These are phyloP conservation scores for Prosopis cineraria DNA, from an alignment of 306 rosid genomes.

Conservation along the genomic window DNA sequence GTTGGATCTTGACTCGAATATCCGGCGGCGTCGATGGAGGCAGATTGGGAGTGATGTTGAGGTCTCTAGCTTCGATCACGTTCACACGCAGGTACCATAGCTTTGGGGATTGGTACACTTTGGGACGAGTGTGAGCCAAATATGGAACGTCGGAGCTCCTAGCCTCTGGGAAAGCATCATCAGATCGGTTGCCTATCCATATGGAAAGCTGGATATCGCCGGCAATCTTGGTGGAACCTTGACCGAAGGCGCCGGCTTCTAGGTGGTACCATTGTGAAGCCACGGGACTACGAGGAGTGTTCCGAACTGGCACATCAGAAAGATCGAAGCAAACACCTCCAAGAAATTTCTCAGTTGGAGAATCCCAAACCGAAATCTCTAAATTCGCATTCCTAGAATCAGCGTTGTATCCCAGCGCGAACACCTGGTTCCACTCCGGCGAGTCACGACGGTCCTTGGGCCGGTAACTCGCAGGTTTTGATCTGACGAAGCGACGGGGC, in stretches of 20 bases:
- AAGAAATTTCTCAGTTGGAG: conserved; percentile 58
- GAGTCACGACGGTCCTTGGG: conserved; percentile 67
- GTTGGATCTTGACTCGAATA: conserved; percentile 62
- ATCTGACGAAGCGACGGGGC: conserved; percentile 47
- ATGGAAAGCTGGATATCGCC: conserved; percentile 51
- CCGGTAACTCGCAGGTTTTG: conserved; percentile 54
- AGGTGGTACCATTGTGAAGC: conserved; percentile 58
- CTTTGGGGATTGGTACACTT: conserved; percentile 56
- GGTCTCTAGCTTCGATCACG: conserved; percentile 49
- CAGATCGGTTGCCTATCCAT: conserved; percentile 48
- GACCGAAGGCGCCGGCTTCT: conserved; percentile 40
- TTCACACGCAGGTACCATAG: conserved; percentile 53
- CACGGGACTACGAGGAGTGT: conserved; percentile 46
- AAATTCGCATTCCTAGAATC: conserved; percentile 53
- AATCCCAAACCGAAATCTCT: conserved; percentile 77
- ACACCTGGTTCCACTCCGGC: conserved; percentile 82
- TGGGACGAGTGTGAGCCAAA: conserved; percentile 47
- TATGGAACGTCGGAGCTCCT: conserved; percentile 42
- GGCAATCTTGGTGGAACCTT: conserved; percentile 34
- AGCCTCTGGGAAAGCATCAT: conserved; percentile 45
- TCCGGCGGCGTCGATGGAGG: conserved; percentile 87
- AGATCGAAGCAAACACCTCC: conserved; percentile 77
- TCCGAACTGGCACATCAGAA: conserved; percentile 47
- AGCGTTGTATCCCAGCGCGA: conserved; percentile 56
- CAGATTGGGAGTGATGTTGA: conserved; percentile 59